These are phyloP conservation scores for Aspergillus sclerotioniger DNA, from an alignment of 495 filamentous ascomycete genomes.

Conservation along the genomic window DNA sequence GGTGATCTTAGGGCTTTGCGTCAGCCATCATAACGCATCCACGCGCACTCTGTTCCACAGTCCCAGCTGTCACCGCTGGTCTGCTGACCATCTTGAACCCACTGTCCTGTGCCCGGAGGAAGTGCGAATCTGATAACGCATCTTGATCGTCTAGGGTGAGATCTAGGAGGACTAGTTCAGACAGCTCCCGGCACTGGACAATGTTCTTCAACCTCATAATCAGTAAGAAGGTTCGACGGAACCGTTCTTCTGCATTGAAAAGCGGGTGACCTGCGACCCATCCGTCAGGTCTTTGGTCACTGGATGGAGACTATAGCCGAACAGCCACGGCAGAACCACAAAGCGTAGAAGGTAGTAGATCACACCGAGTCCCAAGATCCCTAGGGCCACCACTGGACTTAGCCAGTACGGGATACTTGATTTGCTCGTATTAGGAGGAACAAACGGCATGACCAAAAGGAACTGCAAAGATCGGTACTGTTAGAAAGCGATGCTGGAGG, in stretches of 20 bases:
- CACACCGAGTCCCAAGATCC: neutral
- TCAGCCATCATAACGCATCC: too few species aligned
- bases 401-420: neutral
- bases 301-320: constrained; percentile 23
- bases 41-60: too few species aligned
- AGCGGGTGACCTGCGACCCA: constrained; percentile 25
- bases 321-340: constrained; percentile 26
- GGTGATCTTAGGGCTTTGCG: too few species aligned
- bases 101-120: too few species aligned
- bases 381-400: neutral
- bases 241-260: neutral
- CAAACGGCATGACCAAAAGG: neutral
- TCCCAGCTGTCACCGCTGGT: too few species aligned
- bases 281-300: constrained; percentile 20
- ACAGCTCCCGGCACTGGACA: too few species aligned
- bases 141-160: too few species aligned
- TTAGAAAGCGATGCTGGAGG: neutral
- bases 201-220: too few species aligned
- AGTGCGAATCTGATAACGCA: too few species aligned
- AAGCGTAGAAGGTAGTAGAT: constrained; percentile 26
- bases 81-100: too few species aligned
- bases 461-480: neutral
- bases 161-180: too few species aligned
- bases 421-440: neutral
- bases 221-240: too few species aligned